A percentile compares a stretch with the other conserved stretches of the same genome.
Conservation (phyloP, 129 eudicot species). For the Glebionis coronaria region DNA sequence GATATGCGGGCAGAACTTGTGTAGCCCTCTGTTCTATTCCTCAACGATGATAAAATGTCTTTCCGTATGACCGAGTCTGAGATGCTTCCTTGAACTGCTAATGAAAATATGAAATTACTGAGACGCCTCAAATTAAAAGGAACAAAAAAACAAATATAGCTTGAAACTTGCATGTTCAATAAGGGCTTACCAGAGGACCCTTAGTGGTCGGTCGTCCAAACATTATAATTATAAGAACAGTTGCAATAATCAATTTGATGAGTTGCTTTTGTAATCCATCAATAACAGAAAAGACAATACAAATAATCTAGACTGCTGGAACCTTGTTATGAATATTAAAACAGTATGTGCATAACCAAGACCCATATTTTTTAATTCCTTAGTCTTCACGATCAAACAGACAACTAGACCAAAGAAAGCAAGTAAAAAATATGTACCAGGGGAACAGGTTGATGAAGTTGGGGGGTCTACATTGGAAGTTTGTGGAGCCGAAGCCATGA, state of each 20-base stretch:
- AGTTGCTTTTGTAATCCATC: not conserved
- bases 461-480: constrained; percentile 24
- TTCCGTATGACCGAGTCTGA: constrained; percentile 49
- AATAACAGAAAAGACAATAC: not conserved
- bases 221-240: not conserved
- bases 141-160: not conserved
- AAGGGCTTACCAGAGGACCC: too few species aligned
- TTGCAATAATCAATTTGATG: not conserved
- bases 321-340: not conserved
- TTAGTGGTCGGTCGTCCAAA: too few species aligned
- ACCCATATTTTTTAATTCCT: not conserved
- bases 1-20: constrained; percentile 25
- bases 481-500: constrained; percentile 33
- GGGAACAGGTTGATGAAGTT: constrained; percentile 28
- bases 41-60: constrained; percentile 45
- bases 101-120: constrained; percentile 14
- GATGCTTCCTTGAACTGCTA: constrained; percentile 65
- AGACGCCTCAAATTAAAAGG: not conserved
- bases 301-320: not conserved
- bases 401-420: not conserved
- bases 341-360: not conserved
- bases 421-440: constrained; percentile 40
- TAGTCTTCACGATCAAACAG: not conserved
- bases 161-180: not conserved
- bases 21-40: constrained; percentile 37